Evolutionary conservation across 306 rosid genomes (phyloP), one percentile per base, ranked within the genome.

Genomic region (Rosa rugosa): DNA sequence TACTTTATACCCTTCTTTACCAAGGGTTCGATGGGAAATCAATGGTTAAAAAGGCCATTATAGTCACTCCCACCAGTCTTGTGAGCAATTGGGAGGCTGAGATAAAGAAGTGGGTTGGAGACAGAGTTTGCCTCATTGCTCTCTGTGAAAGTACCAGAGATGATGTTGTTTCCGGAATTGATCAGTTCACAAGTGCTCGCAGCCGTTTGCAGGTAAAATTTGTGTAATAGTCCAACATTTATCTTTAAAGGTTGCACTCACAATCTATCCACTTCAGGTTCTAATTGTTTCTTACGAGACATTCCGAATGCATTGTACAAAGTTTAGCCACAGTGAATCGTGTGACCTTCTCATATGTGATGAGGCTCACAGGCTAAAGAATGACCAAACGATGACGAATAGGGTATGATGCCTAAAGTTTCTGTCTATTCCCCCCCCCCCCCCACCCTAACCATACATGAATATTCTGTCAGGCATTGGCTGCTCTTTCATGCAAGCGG

Each of bases 21-120:
- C 99, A 94, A 94, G 99, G 99, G 64, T 92, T 94, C 71, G 89
- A 92, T 84, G 95, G 91, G 74, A 92, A 83, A 40, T 94, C 97
- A 63, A 88, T 89, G 90, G 92, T 91, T 80, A 85, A 85, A 87
- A 94, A 92, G 81, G 90, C 94, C 78, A 92, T 94, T 86, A 83
- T 94, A 72, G 99, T 94, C 77, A 92, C 99, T 80, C 99, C 99
- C 51, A 94, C 99, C 82, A 94, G 99, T 85, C 99, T 94, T 53
- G 99, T 94, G 72, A 92, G 97, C 86, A 94, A 94, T 51, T 94
- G 99, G 99, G 99, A 94, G 81, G 97, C 95, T 77, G 99, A 94
- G 84, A 94, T 94, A 56, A 84, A 85, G 53, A 94, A 92, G 90
- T 94, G 99, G 99, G 73, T 92, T 42, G 97, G 97, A 72, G 91